A percentile compares a stretch with the other conserved stretches of the same genome.
Evolutionary conservation across 2,329 filamentous ascomycete species (phyloP).

Genomic region (Neodidymelliopsis sp.): DNA sequence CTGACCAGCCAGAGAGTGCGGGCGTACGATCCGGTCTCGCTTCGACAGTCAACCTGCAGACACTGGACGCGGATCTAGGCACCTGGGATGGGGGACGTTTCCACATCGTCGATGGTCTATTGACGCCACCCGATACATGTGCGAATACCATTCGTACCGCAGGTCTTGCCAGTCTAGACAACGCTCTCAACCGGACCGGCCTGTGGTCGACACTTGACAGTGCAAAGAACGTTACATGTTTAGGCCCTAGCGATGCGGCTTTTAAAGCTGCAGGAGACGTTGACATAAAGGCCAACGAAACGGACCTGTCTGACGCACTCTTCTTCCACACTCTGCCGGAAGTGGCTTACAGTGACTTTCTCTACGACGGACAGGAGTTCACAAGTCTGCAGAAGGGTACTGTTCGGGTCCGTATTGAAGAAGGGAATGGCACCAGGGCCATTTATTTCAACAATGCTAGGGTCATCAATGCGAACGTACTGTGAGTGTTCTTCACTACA

Average conservation of each 20-base stretch:
- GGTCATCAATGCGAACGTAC: conserved; percentile 31
- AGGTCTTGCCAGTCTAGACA: conserved; percentile 23
- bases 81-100: conserved; percentile 31
- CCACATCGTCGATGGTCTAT: conserved; percentile 28
- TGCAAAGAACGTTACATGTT: conserved; percentile 28
- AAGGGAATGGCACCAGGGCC: conserved; percentile 11
- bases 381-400: conserved; percentile 26
- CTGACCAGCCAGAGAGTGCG: conserved; percentile 4
- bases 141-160: conserved; percentile 25
- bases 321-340: conserved; percentile 28
- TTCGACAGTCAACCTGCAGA: conserved; percentile 23
- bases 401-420: conserved; percentile 28
- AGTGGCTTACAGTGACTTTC: conserved; percentile 28
- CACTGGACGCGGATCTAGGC: conserved; percentile 17
- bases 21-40: conserved; percentile 26
- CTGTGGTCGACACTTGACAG: conserved; percentile 28
- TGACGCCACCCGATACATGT: conserved; percentile 25
- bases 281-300: conserved; percentile 17
- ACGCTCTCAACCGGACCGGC: conserved; percentile 23
- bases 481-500: conserved; percentile 23
- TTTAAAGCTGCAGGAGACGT: conserved; percentile 24
- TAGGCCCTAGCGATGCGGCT: conserved; percentile 26
- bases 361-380: conserved; percentile 29
- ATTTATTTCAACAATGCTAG: conserved; percentile 37
- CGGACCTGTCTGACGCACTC: conserved; percentile 18